Percentiles rank a stretch among this genome's conserved stretches.
These are phyloP conservation scores for Cymbopogon flexuosus DNA, from an alignment of 202 grass and related monocot genomes.

Conservation along the genomic window DNA sequence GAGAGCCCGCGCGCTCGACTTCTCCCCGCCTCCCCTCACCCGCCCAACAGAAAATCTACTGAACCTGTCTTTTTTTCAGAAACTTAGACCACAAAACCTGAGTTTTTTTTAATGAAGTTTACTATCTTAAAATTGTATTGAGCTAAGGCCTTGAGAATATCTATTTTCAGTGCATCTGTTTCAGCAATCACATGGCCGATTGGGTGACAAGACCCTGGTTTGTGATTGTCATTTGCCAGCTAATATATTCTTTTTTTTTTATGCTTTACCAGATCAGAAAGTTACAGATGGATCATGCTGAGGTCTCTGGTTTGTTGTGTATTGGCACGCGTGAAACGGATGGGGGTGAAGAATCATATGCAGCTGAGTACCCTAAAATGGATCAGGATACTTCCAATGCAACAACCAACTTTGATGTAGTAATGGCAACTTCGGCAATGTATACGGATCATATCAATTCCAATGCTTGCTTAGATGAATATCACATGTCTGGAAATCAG, in stretches of 20 bases:
- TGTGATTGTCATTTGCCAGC: neutral
- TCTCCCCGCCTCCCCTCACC: no score
- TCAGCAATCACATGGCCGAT: neutral
- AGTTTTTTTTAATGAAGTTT: neutral
- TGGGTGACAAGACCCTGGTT: neutral
- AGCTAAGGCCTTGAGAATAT: neutral
- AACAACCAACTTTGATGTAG: conserved; percentile 44
- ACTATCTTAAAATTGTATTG: neutral
- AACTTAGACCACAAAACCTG: neutral
- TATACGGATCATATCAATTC: conserved; percentile 39
- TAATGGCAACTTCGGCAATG: conserved; percentile 37
- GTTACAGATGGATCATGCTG: conserved; percentile 42
- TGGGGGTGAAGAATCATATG: conserved; percentile 27
- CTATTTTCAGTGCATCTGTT: neutral
- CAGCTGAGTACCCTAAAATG: conserved; percentile 43
- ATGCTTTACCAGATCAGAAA: conserved; percentile 30
- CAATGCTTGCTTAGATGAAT: conserved; percentile 39
- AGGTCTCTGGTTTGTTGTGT: conserved; percentile 38
- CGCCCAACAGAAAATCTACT: neutral
- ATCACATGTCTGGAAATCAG: conserved; percentile 35
- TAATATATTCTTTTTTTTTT: conserved; percentile 28
- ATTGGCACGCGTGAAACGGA: conserved; percentile 44
- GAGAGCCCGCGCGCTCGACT: no score
- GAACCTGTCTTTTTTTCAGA: neutral
- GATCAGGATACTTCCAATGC: conserved; percentile 41